Conservation (phyloP, 2,329 filamentous ascomycete genomes). For the Thelonectria discophora region DNA sequence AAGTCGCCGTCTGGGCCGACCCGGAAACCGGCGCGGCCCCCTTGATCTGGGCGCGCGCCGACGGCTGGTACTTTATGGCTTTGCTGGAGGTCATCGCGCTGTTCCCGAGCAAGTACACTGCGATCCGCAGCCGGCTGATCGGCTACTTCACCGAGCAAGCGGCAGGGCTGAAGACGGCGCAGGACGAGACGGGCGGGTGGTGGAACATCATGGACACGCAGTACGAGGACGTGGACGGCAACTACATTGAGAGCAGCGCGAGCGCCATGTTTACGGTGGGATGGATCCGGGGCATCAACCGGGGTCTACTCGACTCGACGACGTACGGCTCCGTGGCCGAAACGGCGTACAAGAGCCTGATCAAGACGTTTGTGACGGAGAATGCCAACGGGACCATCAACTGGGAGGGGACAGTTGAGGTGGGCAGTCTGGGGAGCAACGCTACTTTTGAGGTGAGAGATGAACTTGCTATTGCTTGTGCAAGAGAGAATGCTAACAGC, state of each 20-base stretch:
- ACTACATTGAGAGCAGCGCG: slow-evolving; percentile 69
- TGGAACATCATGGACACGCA: slow-evolving; percentile 65
- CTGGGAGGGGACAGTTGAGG: slow-evolving; percentile 61
- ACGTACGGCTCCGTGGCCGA: slow-evolving; percentile 37
- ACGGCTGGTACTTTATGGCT: slow-evolving; percentile 64
- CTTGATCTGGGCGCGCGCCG: slow-evolving; percentile 61
- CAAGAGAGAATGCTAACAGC: background rate
- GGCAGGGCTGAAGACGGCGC: slow-evolving; percentile 51
- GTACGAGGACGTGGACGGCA: slow-evolving; percentile 57
- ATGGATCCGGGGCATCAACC: slow-evolving; percentile 54
- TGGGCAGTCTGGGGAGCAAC: slow-evolving; percentile 59
- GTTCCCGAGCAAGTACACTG: slow-evolving; percentile 50
- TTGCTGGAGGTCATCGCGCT: slow-evolving; percentile 60
- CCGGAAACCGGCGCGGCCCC: slow-evolving; percentile 59
- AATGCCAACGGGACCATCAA: slow-evolving; percentile 58
- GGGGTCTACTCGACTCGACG: slow-evolving; percentile 39
- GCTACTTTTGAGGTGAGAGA: slow-evolving; percentile 58
- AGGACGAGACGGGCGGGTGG: slow-evolving; percentile 61
- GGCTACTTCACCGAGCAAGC: slow-evolving; percentile 53
- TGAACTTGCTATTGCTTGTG: background rate
- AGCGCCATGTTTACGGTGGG: slow-evolving; percentile 67
- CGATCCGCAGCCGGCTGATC: slow-evolving; percentile 46
- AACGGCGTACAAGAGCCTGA: slow-evolving; percentile 47
- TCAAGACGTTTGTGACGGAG: slow-evolving; percentile 56
- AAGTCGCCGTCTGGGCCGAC: slow-evolving; percentile 61